phyloP scores from a whole-genome alignment of 345 rosid species.

The Populus ilicifolia region DNA sequence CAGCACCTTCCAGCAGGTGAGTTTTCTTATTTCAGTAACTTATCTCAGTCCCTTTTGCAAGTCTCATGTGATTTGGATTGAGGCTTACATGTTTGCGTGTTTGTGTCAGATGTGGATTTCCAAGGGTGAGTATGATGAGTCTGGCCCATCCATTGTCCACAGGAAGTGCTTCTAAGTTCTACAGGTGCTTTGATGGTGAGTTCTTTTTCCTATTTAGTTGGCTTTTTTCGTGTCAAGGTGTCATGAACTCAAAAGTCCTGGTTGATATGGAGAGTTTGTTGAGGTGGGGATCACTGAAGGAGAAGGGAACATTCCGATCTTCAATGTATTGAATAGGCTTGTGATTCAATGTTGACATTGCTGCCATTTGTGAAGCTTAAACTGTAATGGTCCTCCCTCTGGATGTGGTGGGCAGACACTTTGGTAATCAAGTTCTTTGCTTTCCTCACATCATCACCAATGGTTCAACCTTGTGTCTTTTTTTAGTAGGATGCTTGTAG shows the following conservation, averaged over 20 bases:
- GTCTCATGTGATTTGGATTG: not conserved
- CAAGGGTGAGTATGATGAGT: conserved; percentile 60
- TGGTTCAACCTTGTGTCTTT: conserved; percentile 27
- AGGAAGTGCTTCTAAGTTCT: conserved; percentile 57
- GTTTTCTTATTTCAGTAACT: not conserved
- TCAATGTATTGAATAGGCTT: conserved; percentile 20
- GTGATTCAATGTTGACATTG: conserved; percentile 6
- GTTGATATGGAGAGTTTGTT: conserved; percentile 26
- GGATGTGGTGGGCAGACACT: conserved; percentile 28
- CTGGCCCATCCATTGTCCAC: conserved; percentile 68
- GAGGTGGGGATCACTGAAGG: conserved; percentile 30
- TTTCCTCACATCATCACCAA: conserved; percentile 17
- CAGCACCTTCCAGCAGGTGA: conserved; percentile 67
- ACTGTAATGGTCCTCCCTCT: conserved; percentile 11
- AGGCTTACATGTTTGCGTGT: conserved; percentile 8
- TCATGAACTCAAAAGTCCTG: conserved; percentile 31
- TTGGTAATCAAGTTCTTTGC: conserved; percentile 20
- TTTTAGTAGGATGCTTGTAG: conserved; percentile 42
- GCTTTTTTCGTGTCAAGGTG: conserved; percentile 36
- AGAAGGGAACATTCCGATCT: conserved; percentile 10
- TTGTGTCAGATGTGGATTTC: conserved; percentile 58
- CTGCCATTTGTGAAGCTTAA: conserved; percentile 9
- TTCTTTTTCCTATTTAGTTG: conserved; percentile 38
- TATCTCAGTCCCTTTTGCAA: no score
- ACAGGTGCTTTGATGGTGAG: conserved; percentile 38